phyloP scores from a whole-genome alignment of 768 basidiomycete genomes.

The Leucocoprinus leucothites region DNA sequence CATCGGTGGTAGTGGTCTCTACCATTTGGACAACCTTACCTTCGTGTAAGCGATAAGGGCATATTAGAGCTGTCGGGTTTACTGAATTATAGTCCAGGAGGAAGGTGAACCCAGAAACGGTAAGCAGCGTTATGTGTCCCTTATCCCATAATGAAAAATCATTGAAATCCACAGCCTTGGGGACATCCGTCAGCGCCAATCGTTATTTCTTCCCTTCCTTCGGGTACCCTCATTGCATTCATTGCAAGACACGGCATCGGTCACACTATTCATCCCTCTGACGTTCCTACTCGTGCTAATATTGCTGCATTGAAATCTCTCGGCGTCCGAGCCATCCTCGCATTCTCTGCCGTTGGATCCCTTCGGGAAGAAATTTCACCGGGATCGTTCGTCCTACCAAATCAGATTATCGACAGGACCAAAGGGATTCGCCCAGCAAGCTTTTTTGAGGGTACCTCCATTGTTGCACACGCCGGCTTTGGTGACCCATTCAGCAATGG shows the following conservation, averaged over 20 bases:
- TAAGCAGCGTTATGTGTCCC: slow-evolving; percentile 31
- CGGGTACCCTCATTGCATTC: slow-evolving; percentile 82
- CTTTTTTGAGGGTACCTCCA: slow-evolving; percentile 78
- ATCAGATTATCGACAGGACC: slow-evolving; percentile 94
- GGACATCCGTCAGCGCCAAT: slow-evolving; percentile 89
- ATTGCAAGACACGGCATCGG: slow-evolving; percentile 85
- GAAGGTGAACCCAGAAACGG: slow-evolving; percentile 78
- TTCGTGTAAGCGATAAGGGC: slow-evolving; percentile 58
- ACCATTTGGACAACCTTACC: slow-evolving; percentile 89
- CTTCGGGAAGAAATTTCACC: slow-evolving; percentile 91
- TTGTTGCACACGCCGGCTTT: slow-evolving; percentile 93
- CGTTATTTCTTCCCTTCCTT: slow-evolving; percentile 84
- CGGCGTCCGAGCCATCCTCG: slow-evolving; percentile 85
- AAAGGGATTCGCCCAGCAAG: slow-evolving; percentile 88
- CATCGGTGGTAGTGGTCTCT: slow-evolving; percentile 90
- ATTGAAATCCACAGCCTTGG: slow-evolving; percentile 67
- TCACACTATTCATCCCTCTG: slow-evolving; percentile 76
- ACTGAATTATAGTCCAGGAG: slow-evolving; percentile 40
- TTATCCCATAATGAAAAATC: neutral
- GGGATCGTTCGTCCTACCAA: slow-evolving; percentile 84
- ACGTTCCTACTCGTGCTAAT: slow-evolving; percentile 86
- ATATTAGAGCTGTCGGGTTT: neutral
- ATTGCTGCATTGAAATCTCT: slow-evolving; percentile 93
- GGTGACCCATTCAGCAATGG: slow-evolving; percentile 83
- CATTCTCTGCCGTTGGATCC: slow-evolving; percentile 95